Evolutionary conservation across 768 basidiomycete genomes (phyloP), one percentile per base, ranked within the genome.

Genomic region (Kwoniella europaea): DNA sequence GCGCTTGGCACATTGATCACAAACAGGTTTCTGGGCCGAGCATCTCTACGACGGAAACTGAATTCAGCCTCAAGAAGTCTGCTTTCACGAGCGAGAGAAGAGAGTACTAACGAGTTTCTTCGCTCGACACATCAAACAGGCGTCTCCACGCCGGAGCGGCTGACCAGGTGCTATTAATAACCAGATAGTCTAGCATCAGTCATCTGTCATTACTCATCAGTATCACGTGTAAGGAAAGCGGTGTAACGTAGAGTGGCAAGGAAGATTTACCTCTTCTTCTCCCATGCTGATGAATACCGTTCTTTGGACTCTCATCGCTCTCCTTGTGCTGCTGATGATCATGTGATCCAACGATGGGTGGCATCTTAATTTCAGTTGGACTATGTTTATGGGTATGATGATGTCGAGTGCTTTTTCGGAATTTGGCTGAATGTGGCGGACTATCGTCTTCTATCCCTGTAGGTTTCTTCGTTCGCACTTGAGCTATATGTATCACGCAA

Each of bases 41-140:
- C 77, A 79, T 74, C 73, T 79, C 77, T 79, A 66, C 2, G 22
- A 0, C 1, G 6, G 35, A 50, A 50, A 59, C 12, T 24, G 18
- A 24, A 2, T 43, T 27, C 41, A 59, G n/a, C 5, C 4, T 9
- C 0, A 22, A 16, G 27, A 2, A 2, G 16, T 43, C n/a, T 35
- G 24, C 4, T 56, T 42, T 10, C 7, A n/a, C 9, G 53, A 57
- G 24, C 1, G n/a, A 27, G 44, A 63, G 1, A 10, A 1, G 0
- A 44, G 59, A 64, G 1, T 3, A 77, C 77, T 63, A 20, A 73
- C 77, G 4, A 79, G 70, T 42, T 79, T 79, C 65, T 79, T 79
- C 1, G 77, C 77, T 56, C 77, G 63, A 61, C 77, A 79, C 77
- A 79, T 79, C 24, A 79, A 64, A 64, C 77, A 79, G 7, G 77